Evolutionary conservation across 345 rosid species (phyloP).

Genomic region (Eucalyptus globulus): DNA sequence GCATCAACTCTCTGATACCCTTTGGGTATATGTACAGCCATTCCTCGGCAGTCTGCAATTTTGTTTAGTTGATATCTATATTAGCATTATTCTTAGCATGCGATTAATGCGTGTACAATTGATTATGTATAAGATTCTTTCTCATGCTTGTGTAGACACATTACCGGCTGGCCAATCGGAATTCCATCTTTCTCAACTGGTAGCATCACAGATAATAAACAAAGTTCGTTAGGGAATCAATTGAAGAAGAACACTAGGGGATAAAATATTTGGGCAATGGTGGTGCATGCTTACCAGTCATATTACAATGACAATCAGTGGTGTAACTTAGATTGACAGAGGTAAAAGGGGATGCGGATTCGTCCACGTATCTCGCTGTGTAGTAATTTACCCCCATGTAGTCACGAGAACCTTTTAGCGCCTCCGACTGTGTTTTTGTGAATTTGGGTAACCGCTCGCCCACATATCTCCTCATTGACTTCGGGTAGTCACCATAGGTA

Average conservation of each 20-base stretch:
- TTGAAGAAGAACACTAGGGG: background rate
- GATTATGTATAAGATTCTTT: background rate
- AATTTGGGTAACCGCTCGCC: conserved; percentile 51
- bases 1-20: conserved; percentile 10
- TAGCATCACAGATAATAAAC: background rate
- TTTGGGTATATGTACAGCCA: conserved; percentile 24
- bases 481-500: conserved; percentile 48
- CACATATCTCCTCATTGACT: conserved; percentile 22
- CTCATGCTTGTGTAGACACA: too few relatives aligned
- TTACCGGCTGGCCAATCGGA: conserved; percentile 22
- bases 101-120: background rate
- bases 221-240: background rate
- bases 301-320: conserved; percentile 5
- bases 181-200: conserved; percentile 20
- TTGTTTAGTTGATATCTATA: background rate
- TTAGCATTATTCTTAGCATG: background rate
- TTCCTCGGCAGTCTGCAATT: conserved; percentile 8
- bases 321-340: conserved; percentile 4
- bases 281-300: background rate
- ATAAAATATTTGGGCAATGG: background rate
- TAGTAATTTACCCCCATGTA: conserved; percentile 52
- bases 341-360: background rate
- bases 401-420: conserved; percentile 40
- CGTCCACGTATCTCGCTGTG: conserved; percentile 20
- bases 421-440: conserved; percentile 22